Conservation (phyloP, 169 alveolate genomes). For the Fabrea salina region DNA sequence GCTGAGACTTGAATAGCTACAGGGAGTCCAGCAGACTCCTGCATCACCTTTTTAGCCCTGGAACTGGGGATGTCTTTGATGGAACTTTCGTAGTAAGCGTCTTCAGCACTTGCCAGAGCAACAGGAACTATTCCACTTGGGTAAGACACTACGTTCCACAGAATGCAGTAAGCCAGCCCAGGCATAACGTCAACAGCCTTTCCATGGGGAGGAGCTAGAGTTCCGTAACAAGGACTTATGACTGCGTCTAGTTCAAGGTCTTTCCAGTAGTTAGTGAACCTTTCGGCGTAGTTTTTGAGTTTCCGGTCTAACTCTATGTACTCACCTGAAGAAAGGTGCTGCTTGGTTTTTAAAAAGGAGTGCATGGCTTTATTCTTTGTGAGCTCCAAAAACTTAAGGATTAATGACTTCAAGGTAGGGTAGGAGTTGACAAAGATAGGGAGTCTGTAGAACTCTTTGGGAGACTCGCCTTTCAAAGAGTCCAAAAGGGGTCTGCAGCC, state of each 20-base stretch:
- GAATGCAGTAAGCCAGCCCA: neutral
- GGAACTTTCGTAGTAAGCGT: neutral
- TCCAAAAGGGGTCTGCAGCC: too few species aligned
- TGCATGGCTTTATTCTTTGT: too few species aligned
- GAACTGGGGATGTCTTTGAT: neutral
- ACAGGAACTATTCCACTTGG: slow-evolving; percentile 22
- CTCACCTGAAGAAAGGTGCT: too few species aligned
- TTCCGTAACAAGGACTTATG: neutral
- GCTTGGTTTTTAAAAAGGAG: too few species aligned
- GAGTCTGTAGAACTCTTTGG: too few species aligned
- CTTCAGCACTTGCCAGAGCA: neutral
- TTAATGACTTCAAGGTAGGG: too few species aligned
- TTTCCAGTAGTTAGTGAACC: neutral
- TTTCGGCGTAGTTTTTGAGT: neutral
- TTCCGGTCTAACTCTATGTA: neutral
- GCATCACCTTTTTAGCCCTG: neutral
- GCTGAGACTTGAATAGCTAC: neutral
- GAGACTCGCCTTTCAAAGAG: too few species aligned
- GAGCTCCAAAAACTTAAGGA: too few species aligned
- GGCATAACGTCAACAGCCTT: neutral
- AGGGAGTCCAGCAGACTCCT: slow-evolving; percentile 25
- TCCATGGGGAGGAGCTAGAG: neutral
- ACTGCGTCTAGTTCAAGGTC: neutral
- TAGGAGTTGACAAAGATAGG: too few species aligned
- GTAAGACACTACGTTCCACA: slow-evolving; percentile 10